phyloP scores from a whole-genome alignment of 208 protist genomes.

The Trypanosomatidae sp. region DNA sequence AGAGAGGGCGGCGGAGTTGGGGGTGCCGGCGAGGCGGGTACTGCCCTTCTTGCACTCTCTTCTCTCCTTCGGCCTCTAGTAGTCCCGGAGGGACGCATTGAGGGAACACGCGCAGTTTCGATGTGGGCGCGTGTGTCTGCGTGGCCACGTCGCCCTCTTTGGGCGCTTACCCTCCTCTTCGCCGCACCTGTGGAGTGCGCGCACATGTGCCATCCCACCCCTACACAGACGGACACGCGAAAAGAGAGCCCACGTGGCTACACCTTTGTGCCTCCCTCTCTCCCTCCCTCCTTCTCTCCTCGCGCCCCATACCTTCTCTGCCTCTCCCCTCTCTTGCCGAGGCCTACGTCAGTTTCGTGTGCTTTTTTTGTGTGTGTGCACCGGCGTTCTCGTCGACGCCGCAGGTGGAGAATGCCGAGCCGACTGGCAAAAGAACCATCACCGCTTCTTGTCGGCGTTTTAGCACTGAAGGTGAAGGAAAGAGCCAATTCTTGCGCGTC shows the following conservation, averaged over 20 bases:
- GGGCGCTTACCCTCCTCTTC: not conserved
- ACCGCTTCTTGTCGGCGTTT: not conserved
- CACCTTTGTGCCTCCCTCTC: not conserved
- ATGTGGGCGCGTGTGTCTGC: too few species aligned
- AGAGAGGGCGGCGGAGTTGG: not conserved
- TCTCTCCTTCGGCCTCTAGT: not conserved
- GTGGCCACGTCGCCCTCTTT: not conserved
- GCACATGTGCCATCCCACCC: not conserved
- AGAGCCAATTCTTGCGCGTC: not conserved
- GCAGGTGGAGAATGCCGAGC: not conserved
- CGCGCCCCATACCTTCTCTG: too few species aligned
- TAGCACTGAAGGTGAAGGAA: not conserved
- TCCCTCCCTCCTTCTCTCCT: not conserved
- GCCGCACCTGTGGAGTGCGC: not conserved
- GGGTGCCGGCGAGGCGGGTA: not conserved
- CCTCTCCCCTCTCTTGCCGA: not conserved
- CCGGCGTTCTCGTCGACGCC: not conserved
- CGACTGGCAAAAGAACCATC: not conserved
- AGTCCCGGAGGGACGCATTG: not conserved
- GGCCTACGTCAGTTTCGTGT: not conserved
- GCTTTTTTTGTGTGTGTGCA: not conserved
- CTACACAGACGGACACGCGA: not conserved
- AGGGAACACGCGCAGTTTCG: not conserved
- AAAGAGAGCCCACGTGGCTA: not conserved
- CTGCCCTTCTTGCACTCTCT: not conserved